A percentile compares a stretch with the other conserved stretches of the same genome.
These are phyloP conservation scores for Penicillium sp. DNA, from an alignment of 2,329 filamentous ascomycete genomes.

Conservation along the genomic window DNA sequence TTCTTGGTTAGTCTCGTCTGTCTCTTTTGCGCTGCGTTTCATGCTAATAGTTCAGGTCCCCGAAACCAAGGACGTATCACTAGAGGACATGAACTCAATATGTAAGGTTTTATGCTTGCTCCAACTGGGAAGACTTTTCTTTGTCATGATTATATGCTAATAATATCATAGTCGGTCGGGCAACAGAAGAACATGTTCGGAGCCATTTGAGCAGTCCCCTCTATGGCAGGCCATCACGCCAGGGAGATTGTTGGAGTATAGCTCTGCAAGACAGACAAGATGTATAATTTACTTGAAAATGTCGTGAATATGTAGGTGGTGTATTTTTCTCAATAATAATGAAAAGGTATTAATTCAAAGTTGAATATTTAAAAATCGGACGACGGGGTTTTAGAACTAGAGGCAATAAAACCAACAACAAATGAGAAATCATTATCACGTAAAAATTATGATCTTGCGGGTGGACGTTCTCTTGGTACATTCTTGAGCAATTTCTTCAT, in stretches of 20 bases:
- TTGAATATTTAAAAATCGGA: not conserved
- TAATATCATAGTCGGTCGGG: not conserved
- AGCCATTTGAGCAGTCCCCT: not conserved
- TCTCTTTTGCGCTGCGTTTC: not conserved
- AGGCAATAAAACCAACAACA: not conserved
- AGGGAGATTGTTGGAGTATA: not conserved
- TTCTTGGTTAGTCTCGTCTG: not conserved
- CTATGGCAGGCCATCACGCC: not conserved
- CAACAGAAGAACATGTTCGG: not conserved
- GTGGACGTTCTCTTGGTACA: not conserved
- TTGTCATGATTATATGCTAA: not conserved
- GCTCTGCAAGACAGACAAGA: not conserved
- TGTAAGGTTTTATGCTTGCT: constrained; percentile 8
- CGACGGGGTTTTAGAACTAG: not conserved
- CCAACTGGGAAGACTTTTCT: not conserved
- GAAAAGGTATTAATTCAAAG: not conserved
- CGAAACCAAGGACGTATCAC: constrained; percentile 3
- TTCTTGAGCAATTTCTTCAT: not conserved
- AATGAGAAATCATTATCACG: not conserved
- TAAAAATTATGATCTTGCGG: not conserved
- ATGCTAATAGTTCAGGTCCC: constrained; percentile 14
- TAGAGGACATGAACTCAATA: constrained; percentile 16
- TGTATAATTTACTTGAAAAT: not conserved
- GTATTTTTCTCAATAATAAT: not conserved
- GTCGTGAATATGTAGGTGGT: not conserved